Base-by-base conservation (phyloP, 129 eudicot species). In the Silybum marianum region DNA sequence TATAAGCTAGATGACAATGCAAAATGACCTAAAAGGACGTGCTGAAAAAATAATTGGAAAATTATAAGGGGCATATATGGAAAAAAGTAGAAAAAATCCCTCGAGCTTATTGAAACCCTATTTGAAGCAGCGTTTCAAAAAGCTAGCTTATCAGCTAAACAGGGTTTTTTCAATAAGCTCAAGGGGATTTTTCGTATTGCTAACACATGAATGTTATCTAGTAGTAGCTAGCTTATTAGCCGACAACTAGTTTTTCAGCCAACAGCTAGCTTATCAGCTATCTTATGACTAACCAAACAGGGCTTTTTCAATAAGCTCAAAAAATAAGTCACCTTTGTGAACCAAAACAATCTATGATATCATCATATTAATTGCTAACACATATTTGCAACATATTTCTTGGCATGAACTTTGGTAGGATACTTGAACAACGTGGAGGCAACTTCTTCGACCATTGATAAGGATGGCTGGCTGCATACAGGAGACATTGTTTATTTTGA, bases 401-500 rank as follows among this genome's bases (percentile, higher is more conserved):
- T 69, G 66, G n/a, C 8, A 69, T 34, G 25, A 19, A 65, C 16
- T 72, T 32, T 72, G 71, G 14, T 74, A 95, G 99, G 92, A 62
- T 96, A 96, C 81, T 81, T 93, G 87, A 91, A 93, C 74, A 86
- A 96, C 72, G 78, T 39, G 70, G 97, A 87, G 88, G 99, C 94
- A 23, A 96, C 97, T n/a, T 69, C 73, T 67, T 81, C 72, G 39
- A 84, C 91, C 34, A 74, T 96, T 10, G 97, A 93, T 76, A 83
- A 87, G 65, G 91, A 91, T 65, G 98, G 99, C 73, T 96, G 98
- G 98, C 78, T 96, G 21, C 97, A 84, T 69, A 96, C 98, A 0
- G 99, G 99, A 16, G 99, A 96, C 82, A 90, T 96, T 77, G 97
- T 86, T 28, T 91, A 88, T 74, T 93, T 96, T 83, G 98, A 96